Percentiles rank a stretch among this genome's conserved stretches.
Conservation (phyloP, 495 filamentous ascomycete genomes). For the Neurospora tetraspora region DNA sequence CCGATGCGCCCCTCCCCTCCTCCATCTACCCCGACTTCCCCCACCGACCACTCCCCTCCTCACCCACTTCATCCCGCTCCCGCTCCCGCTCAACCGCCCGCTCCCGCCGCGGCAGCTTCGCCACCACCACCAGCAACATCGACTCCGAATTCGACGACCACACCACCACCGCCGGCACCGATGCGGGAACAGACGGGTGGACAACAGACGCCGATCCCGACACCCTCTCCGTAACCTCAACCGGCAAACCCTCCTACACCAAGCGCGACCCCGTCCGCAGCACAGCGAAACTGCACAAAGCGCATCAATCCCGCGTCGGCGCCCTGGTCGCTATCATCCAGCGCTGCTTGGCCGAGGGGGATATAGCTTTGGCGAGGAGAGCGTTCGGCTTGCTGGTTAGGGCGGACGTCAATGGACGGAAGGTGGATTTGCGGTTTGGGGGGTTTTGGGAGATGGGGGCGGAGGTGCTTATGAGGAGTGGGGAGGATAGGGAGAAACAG, state of each 20-base stretch:
- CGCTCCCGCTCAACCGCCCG: neutral
- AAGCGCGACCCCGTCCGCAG: conserved; percentile 3
- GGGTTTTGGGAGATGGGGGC: conserved; percentile 33
- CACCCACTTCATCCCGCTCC: neutral
- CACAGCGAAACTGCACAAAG: neutral
- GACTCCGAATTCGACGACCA: neutral
- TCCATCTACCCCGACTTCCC: conserved; percentile 28
- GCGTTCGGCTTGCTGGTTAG: conserved; percentile 30
- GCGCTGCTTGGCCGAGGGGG: conserved; percentile 28
- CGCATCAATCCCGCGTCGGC: conserved; percentile 19
- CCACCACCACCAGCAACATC: neutral
- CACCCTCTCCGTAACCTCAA: neutral
- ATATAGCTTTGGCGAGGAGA: conserved; percentile 26
- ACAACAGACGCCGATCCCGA: neutral
- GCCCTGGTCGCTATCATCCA: conserved; percentile 23
- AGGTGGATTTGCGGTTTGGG: conserved; percentile 27
- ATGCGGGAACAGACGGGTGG: neutral
- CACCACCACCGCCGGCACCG: neutral
- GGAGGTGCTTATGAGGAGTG: conserved; percentile 32
- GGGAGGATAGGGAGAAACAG: conserved; percentile 10
- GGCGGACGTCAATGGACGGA: conserved; percentile 14
- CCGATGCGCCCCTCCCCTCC: conserved; percentile 27
- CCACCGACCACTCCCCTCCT: conserved; percentile 22
- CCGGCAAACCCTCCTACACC: neutral
- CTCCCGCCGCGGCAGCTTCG: neutral